phyloP scores from a whole-genome alignment of 1,284 basidiomycete genomes.

The Vanrija sp. region DNA sequence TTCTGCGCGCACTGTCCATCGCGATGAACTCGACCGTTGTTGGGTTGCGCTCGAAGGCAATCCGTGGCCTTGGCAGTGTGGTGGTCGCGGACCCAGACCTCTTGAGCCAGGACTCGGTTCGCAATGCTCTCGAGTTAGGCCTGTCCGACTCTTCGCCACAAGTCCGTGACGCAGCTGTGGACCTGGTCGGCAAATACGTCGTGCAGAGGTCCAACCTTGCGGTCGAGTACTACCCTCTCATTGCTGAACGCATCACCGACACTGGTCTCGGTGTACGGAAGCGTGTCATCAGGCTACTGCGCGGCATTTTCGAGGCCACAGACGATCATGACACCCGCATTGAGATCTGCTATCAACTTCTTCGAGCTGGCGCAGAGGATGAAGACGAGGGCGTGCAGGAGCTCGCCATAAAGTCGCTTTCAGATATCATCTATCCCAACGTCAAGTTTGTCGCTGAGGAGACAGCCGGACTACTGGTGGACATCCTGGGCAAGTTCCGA shows the following conservation, averaged over 20 bases:
- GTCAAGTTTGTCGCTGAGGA: conserved; percentile 11
- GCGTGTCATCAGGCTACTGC: conserved; percentile 88
- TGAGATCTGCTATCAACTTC: conserved; percentile 79
- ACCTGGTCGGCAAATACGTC: conserved; percentile 92
- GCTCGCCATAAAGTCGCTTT: conserved; percentile 77
- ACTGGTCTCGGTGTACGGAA: conserved; percentile 89
- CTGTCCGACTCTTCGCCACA: conserved; percentile 84
- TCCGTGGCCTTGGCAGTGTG: conserved; percentile 78
- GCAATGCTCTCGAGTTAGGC: conserved; percentile 78
- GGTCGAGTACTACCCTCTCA: conserved; percentile 75
- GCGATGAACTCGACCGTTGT: conserved; percentile 77
- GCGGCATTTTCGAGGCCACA: conserved; percentile 69
- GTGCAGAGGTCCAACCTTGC: conserved; percentile 79
- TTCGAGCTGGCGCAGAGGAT: conserved; percentile 72
- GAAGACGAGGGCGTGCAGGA: conserved; percentile 88
- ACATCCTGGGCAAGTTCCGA: conserved; percentile 55
- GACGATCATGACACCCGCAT: conserved; percentile 59
- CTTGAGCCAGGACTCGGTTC: conserved; percentile 64
- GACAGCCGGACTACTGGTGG: conserved; percentile 76
- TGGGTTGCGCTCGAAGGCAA: conserved; percentile 83
- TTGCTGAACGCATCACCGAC: conserved; percentile 84
- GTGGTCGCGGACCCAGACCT: conserved; percentile 81
- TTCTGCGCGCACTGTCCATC: conserved; percentile 68
- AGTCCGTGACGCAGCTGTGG: conserved; percentile 92
- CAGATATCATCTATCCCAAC: conserved; percentile 76